Conservation (phyloP, 257 asterid genomes). For the Dorcoceras hygrometricum region DNA sequence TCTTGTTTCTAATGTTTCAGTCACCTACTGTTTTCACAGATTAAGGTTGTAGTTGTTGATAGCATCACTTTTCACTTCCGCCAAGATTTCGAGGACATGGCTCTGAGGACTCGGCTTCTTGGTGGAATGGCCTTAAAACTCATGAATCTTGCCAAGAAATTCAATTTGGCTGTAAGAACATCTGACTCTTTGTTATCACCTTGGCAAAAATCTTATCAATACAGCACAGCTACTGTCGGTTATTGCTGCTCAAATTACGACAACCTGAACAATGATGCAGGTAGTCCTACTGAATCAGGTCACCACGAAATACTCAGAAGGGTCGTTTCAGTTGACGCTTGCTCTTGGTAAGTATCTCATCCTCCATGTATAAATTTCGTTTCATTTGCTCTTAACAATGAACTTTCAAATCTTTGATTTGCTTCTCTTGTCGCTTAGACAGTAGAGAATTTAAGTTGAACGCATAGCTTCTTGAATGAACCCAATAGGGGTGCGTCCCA, state of each 20-base stretch:
- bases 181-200: slow-evolving; percentile 10
- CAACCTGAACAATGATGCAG: slow-evolving; percentile 43
- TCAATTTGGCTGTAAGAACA: slow-evolving; percentile 70
- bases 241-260: slow-evolving; percentile 4
- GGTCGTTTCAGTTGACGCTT: slow-evolving; percentile 81
- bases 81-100: slow-evolving; percentile 94
- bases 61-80: slow-evolving; percentile 97
- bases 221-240: neutral
- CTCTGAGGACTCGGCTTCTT: slow-evolving; percentile 82
- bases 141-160: slow-evolving; percentile 87
- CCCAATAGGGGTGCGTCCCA: neutral
- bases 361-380: slow-evolving; percentile 2
- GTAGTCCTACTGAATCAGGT: slow-evolving; percentile 85
- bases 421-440: neutral
- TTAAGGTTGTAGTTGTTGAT: slow-evolving; percentile 74
- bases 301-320: slow-evolving; percentile 71
- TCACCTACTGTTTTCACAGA: slow-evolving; percentile 42
- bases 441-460: too few relatives aligned
- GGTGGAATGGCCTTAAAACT: slow-evolving; percentile 82
- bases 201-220: slow-evolving; percentile 3
- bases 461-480: too few relatives aligned
- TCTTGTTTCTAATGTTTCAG: slow-evolving; percentile 15
- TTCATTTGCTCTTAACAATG: neutral
- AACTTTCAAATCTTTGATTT: neutral
- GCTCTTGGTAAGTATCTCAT: slow-evolving; percentile 70